These are phyloP conservation scores for Cystofilobasidium capitatum DNA, from an alignment of 768 basidiomycete species.

Conservation along the genomic window DNA sequence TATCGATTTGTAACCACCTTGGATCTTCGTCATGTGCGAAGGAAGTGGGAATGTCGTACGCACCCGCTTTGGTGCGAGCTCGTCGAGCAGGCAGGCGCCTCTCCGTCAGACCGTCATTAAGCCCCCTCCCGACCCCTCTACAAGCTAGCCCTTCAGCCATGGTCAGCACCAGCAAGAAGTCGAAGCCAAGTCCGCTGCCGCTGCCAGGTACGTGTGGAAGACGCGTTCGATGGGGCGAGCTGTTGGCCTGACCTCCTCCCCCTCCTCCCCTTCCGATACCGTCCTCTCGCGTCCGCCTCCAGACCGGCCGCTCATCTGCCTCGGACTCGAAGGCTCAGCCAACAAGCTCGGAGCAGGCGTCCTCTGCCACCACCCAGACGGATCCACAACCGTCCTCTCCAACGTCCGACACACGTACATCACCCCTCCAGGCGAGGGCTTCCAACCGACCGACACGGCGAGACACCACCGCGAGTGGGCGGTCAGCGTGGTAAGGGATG, in stretches of 20 bases:
- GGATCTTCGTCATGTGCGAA: no score
- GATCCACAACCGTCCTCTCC: conserved; percentile 52
- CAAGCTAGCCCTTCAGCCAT: not conserved
- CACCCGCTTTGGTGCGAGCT: no score
- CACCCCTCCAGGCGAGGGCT: conserved; percentile 95
- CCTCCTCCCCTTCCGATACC: not conserved
- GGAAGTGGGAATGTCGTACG: no score
- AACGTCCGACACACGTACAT: conserved; percentile 98
- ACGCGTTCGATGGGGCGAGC: no score
- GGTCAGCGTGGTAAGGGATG: conserved; percentile 66
- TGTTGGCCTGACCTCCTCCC: not conserved
- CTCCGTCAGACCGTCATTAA: no score
- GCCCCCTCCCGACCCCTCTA: not conserved
- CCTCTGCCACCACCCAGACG: conserved; percentile 59
- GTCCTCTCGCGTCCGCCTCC: not conserved
- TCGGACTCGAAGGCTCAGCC: conserved; percentile 94
- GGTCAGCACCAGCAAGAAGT: not conserved
- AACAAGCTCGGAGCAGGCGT: conserved; percentile 95
- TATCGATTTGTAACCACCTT: no score
- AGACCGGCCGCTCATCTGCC: conserved; percentile 51
- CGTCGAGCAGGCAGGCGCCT: no score
- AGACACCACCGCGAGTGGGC: conserved; percentile 92
- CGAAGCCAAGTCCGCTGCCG: not conserved
- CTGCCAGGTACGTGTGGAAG: not conserved
- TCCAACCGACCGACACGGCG: conserved; percentile 90